These are phyloP conservation scores for Chalciporus chontae DNA, from an alignment of 768 basidiomycete species.

Conservation along the genomic window DNA sequence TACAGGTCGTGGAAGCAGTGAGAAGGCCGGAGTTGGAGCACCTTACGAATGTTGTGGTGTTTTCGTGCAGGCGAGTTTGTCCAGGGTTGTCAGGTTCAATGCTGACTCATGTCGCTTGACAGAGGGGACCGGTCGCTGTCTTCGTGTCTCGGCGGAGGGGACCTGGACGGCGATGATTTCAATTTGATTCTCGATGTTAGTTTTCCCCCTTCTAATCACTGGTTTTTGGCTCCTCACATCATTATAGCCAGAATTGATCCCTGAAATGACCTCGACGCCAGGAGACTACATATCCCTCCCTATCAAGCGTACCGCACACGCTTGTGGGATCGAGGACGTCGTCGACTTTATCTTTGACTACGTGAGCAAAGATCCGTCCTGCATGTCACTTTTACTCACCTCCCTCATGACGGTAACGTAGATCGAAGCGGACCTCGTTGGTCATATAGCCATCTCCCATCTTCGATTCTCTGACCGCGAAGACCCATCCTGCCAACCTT, in stretches of 20 bases:
- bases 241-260: conserved; percentile 30
- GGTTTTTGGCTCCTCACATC: conserved; percentile 8
- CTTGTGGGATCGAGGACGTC: conserved; percentile 41
- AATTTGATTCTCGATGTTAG: conserved; percentile 45
- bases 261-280: conserved; percentile 21
- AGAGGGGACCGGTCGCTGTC: conserved; percentile 44
- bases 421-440: conserved; percentile 39
- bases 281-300: conserved; percentile 39
- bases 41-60: conserved; percentile 46
- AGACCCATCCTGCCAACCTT: conserved; percentile 33
- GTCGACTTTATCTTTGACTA: conserved; percentile 47
- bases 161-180: conserved; percentile 52
- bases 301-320: conserved; percentile 28
- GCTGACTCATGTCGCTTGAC: conserved; percentile 6
- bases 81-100: neutral
- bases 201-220: neutral
- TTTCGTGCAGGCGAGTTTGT: conserved; percentile 41
- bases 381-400: neutral
- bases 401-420: conserved; percentile 8
- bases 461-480: conserved; percentile 42
- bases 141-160: conserved; percentile 50
- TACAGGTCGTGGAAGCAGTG: conserved; percentile 42
- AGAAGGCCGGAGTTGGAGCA: conserved; percentile 36
- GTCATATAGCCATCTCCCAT: conserved; percentile 40
- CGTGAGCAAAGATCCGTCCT: conserved; percentile 26